A percentile compares a stretch with the other conserved stretches of the same genome.
Evolutionary conservation across 2,329 filamentous ascomycete genomes (phyloP).

Genomic region (Emmonsiellopsis sp.): DNA sequence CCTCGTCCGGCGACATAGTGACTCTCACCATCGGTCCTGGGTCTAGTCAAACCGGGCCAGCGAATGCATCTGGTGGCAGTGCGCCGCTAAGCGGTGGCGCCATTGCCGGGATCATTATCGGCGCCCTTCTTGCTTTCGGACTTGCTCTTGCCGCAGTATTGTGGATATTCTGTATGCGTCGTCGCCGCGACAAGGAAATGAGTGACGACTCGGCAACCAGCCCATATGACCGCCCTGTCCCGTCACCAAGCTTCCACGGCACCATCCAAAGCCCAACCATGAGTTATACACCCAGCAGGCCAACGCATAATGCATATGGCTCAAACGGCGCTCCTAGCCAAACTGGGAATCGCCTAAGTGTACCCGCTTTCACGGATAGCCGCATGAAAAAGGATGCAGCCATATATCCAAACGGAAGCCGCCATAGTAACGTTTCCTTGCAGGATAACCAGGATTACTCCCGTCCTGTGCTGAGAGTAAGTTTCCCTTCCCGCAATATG

Average conservation of each 20-base stretch:
- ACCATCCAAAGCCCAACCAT: conserved; percentile 1
- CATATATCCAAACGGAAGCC: conserved; percentile 33
- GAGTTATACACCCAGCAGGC: neutral
- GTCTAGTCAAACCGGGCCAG: conserved; percentile 12
- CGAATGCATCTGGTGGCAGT: conserved; percentile 10
- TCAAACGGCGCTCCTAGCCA: neutral
- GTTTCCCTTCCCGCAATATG: conserved; percentile 10
- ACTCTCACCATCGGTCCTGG: conserved; percentile 15
- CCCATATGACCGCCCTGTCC: conserved; percentile 16
- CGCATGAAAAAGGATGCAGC: conserved; percentile 35
- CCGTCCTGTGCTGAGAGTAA: conserved; percentile 35
- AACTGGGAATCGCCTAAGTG: conserved; percentile 5
- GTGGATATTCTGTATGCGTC: conserved; percentile 30
- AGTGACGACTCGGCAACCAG: conserved; percentile 11
- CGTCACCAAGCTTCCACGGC: conserved; percentile 10
- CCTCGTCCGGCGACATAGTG: conserved; percentile 11
- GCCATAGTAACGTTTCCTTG: conserved; percentile 36
- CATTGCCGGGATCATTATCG: conserved; percentile 38
- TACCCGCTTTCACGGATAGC: conserved; percentile 33
- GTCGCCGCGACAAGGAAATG: conserved; percentile 18
- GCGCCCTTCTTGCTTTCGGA: conserved; percentile 30
- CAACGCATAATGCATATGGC: neutral
- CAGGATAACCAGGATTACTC: conserved; percentile 43
- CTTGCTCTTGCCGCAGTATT: conserved; percentile 29
- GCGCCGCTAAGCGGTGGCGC: conserved; percentile 30